Base-by-base conservation (phyloP, 805 yeast genomes). In the Alloascoidea africana region DNA sequence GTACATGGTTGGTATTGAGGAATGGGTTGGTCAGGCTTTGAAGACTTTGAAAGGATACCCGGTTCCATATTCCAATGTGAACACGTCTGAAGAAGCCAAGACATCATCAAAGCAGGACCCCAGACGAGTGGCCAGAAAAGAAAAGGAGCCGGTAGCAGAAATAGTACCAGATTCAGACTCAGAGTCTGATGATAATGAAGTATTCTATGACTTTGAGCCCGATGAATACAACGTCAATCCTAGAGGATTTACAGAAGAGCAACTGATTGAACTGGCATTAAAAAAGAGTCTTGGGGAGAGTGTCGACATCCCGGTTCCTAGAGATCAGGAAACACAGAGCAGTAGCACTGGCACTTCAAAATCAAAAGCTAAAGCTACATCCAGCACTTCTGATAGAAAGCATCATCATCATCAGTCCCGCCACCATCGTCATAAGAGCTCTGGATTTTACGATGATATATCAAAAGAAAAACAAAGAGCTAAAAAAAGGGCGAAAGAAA, bases 241-340 rank as follows among this genome's bases (percentile, higher is more conserved):
- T 23, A 8, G n/a, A 23, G 30, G 30, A n/a, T 23, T 85, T 53
- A 64, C 85, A 2, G 94, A 85, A 52, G 94, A 84, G 44, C 86
- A 84, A 52, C 95, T 84, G 53, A 63, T 85, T 45, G 77, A 78
- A 44, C 60, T 73, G 49, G 94, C 94, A 0, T 65, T 81, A 56
- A 65, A 68, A 42, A 74, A 80, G 51, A 78, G 89, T 0, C 48
- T 85, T 42, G 65, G 30, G 13, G 30, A 23, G 30, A 23, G 13
- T 23, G 30, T 23, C 8, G 30, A 23, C 8, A 8, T 23, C 8
- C 30, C 30, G 8, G 30, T 23, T 23, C n/a, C n/a, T n/a, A n/a
- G n/a, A n/a, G n/a, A n/a, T n/a, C n/a, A n/a, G n/a, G n/a, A n/a
- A n/a, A n/a, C n/a, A n/a, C n/a, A n/a, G n/a, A n/a, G n/a, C n/a